Percentiles rank a stretch among this genome's conserved stretches.
phyloP scores from a whole-genome alignment of 2,329 filamentous ascomycete species.

The Alternaria consortialis region DNA sequence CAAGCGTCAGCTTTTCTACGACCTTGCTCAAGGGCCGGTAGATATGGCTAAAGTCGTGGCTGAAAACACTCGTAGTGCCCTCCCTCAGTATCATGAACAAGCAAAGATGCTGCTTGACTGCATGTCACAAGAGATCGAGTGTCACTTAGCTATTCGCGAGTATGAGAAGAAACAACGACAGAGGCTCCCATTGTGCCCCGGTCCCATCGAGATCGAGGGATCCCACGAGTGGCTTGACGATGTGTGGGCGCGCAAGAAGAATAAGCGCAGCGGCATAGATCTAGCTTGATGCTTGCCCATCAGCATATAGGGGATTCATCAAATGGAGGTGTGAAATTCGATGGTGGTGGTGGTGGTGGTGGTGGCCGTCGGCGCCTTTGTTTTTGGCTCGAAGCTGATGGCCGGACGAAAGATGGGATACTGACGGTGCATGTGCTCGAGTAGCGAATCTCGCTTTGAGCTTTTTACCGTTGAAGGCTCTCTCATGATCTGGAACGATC shows the following conservation, averaged over 20 bases:
- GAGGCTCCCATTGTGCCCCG: slow-evolving; percentile 35
- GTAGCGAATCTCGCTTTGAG: slow-evolving; percentile 6
- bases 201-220: slow-evolving; percentile 31
- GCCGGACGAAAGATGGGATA: background rate
- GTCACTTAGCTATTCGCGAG: slow-evolving; percentile 28
- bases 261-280: slow-evolving; percentile 31
- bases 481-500: slow-evolving; percentile 8
- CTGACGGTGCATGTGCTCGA: slow-evolving; percentile 1
- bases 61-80: slow-evolving; percentile 10
- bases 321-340: background rate
- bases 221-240: slow-evolving; percentile 37
- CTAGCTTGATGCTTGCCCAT: background rate
- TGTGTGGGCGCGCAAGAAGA: slow-evolving; percentile 30
- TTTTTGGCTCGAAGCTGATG: slow-evolving; percentile 8
- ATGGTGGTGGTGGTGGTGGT: background rate
- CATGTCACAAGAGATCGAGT: slow-evolving; percentile 31
- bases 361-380: slow-evolving; percentile 2
- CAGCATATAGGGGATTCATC: background rate
- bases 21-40: slow-evolving; percentile 18
- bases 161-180: slow-evolving; percentile 37
- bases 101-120: slow-evolving; percentile 24
- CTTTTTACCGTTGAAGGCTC: background rate
- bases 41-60: slow-evolving; percentile 18
- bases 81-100: slow-evolving; percentile 12
- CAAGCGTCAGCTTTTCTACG: slow-evolving; percentile 35